Evolutionary conservation across 257 asterid species (phyloP), one percentile per base, ranked within the genome.

Genomic region (Euphrasia confusa): DNA sequence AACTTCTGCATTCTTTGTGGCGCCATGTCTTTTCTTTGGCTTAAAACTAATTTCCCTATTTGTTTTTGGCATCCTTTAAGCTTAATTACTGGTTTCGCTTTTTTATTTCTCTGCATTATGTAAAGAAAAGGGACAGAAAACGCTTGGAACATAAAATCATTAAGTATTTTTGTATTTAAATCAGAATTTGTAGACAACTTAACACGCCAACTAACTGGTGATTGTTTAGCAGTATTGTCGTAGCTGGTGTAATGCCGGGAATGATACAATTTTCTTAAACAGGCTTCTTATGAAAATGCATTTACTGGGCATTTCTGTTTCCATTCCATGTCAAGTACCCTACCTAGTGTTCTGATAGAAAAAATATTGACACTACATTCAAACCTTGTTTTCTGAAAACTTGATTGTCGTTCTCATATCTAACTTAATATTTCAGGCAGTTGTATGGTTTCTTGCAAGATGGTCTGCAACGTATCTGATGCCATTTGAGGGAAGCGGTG

Each of bases 401-500:
- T 60, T 60, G 30, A 58, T 63, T 35, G 67, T 26, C 14, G 39
- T 60, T 65, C 8, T 68, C 54, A 33, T 71, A 63, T 59, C 47
- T 61, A 61, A 42, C 76, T 47, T 73, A 63, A 63, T 67, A 65
- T 71, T 73, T 63, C 84, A 92, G 99, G 96, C 96, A 61, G 79
- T 89, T 73, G 77, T 84, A 65, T 92, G 99, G 99, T 89, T 89
- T 82, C 87, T 92, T 66, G 95, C 96, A 72, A 83, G 99, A 69
- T 92, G 99, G 99, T 81, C 87, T 64, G 68, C 84, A 75, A 89
- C 99, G 27, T 92, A 83, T 84, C 73, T 92, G 76, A 79, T 92
- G 96, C 77, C 86, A 54, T 65, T 79, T 72, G 81, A 71, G 66
- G 79, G 72, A 78, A 68, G 69, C 74, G 82, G 69, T 67, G 88